A percentile compares a stretch with the other conserved stretches of the same genome.
These are phyloP conservation scores for Pezicula radicicola DNA, from an alignment of 2,329 filamentous ascomycete genomes.

Conservation along the genomic window DNA sequence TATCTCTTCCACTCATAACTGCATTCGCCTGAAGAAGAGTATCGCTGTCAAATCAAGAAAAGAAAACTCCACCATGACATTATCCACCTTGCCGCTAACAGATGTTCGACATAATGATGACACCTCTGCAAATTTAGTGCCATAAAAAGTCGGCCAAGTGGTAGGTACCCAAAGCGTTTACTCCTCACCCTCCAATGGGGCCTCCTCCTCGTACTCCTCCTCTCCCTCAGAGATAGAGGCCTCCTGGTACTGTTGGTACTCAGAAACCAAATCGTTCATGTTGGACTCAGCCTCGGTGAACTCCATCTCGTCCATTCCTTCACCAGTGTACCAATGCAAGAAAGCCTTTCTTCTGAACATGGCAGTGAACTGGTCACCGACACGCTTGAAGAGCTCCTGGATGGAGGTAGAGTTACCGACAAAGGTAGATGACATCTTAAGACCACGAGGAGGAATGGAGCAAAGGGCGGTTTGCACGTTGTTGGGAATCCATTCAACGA, in stretches of 20 bases:
- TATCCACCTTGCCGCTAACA: constrained; percentile 18
- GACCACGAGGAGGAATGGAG: constrained; percentile 94
- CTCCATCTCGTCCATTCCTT: constrained; percentile 99
- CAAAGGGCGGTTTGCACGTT: constrained; percentile 99
- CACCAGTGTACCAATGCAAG: constrained; percentile 99
- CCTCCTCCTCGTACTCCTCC: constrained; percentile 86
- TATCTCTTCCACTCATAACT: constrained; percentile 16
- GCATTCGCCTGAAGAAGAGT: constrained; percentile 15
- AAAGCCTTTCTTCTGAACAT: constrained; percentile 99
- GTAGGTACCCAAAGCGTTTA: constrained; percentile 19
- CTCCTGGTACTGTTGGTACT: constrained; percentile 99
- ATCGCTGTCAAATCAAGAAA: constrained; percentile 24
- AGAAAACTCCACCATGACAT: constrained; percentile 19
- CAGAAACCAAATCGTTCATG: constrained; percentile 99
- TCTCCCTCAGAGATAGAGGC: constrained; percentile 95
- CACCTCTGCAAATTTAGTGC: constrained; percentile 9
- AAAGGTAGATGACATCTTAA: constrained; percentile 99
- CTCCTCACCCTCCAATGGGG: constrained; percentile 67
- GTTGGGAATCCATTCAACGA: constrained; percentile 99
- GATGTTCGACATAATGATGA: constrained; percentile 18
- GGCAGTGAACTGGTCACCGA: constrained; percentile 98
- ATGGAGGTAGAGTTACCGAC: constrained; percentile 99
- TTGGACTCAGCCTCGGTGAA: constrained; percentile 99
- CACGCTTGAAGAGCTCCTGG: constrained; percentile 99
- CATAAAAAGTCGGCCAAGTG: constrained; percentile 13